Percentiles rank a stretch among this genome's conserved stretches.
Conservation (phyloP, 129 eudicot genomes). For the Flaveria ramosissima region DNA sequence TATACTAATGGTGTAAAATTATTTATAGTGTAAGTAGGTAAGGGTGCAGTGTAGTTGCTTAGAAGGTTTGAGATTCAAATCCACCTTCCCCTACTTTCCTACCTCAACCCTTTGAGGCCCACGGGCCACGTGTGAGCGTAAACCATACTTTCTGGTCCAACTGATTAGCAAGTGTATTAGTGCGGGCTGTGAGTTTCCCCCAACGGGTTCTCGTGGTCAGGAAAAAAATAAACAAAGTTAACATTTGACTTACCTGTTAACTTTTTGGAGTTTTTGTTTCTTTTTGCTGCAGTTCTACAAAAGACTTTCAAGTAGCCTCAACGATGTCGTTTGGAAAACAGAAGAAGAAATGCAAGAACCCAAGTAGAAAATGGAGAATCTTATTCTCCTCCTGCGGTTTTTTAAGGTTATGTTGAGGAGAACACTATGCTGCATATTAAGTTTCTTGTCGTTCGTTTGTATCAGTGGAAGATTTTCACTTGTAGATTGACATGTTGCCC, state of each 20-base stretch:
- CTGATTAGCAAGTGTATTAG: background rate
- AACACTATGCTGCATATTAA: conserved; percentile 23
- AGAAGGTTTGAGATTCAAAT: too few relatives aligned
- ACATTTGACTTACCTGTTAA: background rate
- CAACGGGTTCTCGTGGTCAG: background rate
- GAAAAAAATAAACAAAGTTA: background rate
- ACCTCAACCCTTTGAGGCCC: background rate
- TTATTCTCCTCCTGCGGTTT: background rate
- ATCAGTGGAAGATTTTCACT: conserved; percentile 19
- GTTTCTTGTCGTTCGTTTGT: conserved; percentile 12
- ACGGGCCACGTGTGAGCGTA: background rate
- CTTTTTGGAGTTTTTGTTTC: background rate
- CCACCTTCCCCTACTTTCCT: too few relatives aligned
- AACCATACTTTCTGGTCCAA: background rate
- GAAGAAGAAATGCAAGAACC: conserved; percentile 79
- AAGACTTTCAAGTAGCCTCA: conserved; percentile 75
- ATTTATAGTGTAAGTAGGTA: too few relatives aligned
- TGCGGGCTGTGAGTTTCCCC: background rate
- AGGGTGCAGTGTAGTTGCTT: too few relatives aligned
- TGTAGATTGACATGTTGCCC: conserved; percentile 26
- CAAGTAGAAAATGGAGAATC: conserved; percentile 25
- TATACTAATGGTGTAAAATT: background rate
- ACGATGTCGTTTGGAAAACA: conserved; percentile 94
- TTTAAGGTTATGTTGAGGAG: conserved; percentile 16
- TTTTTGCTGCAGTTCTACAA: conserved; percentile 70